phyloP scores from a whole-genome alignment of 2,329 filamentous ascomycete species.

The Phyllosticta citribraziliensis region DNA sequence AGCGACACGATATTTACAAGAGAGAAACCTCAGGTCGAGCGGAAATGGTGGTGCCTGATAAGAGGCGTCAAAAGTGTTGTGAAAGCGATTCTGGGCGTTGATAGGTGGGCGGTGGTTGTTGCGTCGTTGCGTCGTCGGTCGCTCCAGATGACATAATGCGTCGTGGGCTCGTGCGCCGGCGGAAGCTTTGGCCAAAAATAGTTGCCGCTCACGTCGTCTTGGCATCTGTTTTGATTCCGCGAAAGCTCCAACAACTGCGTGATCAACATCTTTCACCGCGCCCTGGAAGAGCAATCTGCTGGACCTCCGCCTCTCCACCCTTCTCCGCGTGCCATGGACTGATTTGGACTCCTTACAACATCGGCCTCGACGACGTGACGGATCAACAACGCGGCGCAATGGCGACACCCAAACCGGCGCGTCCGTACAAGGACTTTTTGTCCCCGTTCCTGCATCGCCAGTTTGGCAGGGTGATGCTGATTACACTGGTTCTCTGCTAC shows the following conservation, averaged over 20 bases:
- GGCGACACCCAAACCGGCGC: conserved; percentile 24
- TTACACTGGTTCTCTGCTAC: conserved; percentile 65
- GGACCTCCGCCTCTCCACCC: not conserved
- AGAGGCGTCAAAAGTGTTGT: not conserved
- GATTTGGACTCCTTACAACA: not conserved
- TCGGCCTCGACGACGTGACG: conserved; percentile 18
- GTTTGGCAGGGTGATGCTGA: conserved; percentile 67
- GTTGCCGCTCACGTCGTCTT: not conserved
- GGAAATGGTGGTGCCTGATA: conserved; percentile 1
- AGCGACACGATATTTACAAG: not conserved
- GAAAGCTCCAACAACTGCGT: conserved; percentile 8
- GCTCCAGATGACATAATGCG: conserved; percentile 5
- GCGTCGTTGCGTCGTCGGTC: conserved; percentile 1
- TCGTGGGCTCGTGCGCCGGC: not conserved
- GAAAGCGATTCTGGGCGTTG: not conserved
- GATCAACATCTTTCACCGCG: not conserved
- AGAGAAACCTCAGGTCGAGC: not conserved
- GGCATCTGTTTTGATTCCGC: conserved; percentile 9
- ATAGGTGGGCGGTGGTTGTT: conserved; percentile 2
- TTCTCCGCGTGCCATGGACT: conserved; percentile 6
- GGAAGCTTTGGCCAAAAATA: not conserved
- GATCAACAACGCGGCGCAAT: conserved; percentile 6
- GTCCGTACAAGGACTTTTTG: conserved; percentile 79
- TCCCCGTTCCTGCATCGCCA: conserved; percentile 80
- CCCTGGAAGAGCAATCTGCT: not conserved